Percentiles rank a stretch among this genome's conserved stretches.
Evolutionary conservation across 352 stramenopile genomes (phyloP).

Genomic region (Globisporangium paroecandrum): DNA sequence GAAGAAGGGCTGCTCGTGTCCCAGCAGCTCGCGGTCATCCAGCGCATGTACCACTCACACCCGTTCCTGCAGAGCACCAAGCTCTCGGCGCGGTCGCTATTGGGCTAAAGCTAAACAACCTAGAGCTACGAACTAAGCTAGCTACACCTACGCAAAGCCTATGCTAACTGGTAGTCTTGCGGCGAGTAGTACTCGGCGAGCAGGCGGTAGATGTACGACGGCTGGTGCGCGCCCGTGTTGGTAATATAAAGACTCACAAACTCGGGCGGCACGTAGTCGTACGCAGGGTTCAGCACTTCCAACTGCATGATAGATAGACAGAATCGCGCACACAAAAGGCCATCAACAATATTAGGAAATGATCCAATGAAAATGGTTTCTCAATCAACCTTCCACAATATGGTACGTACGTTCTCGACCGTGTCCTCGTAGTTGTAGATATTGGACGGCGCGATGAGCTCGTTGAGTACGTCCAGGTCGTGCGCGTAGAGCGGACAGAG

Average conservation of each 20-base stretch:
- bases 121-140: not conserved
- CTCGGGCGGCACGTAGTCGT: conserved; percentile 97
- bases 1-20: conserved; percentile 69
- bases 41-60: conserved; percentile 86
- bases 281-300: conserved; percentile 95
- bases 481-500: conserved; percentile 98
- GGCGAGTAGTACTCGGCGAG: conserved; percentile 98
- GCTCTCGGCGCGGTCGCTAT: conserved; percentile 43
- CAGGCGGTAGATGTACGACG: conserved; percentile 98
- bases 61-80: conserved; percentile 72
- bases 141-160: conserved; percentile 17
- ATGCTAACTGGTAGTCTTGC: conserved; percentile 92
- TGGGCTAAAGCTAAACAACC: conserved; percentile 12
- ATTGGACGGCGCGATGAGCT: conserved; percentile 82
- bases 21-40: conserved; percentile 82
- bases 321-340: not conserved
- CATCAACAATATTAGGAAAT: not conserved
- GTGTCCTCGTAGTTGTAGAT: conserved; percentile 91
- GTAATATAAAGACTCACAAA: conserved; percentile 98
- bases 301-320: conserved; percentile 38
- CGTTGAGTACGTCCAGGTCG: conserved; percentile 95
- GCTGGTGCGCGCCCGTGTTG: conserved; percentile 97
- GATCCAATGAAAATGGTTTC: not conserved
- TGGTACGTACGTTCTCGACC: conserved; percentile 72
- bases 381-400: not conserved